A percentile compares a stretch with the other conserved stretches of the same genome.
Evolutionary conservation across 176 grass and related monocot genomes (phyloP).

Genomic region (Raddia distichophylla): DNA sequence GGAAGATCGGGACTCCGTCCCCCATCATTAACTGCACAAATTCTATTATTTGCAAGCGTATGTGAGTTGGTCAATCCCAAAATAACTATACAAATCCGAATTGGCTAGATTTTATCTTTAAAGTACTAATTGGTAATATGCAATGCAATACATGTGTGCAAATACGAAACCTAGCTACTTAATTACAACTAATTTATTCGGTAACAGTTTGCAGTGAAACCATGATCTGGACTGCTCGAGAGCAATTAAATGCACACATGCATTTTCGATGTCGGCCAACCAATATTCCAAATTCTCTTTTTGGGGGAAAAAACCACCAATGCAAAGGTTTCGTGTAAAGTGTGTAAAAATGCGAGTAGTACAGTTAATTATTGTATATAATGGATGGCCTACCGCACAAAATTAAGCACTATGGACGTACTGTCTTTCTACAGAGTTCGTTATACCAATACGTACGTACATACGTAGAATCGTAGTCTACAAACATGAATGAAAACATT

Average conservation of each 20-base stretch:
- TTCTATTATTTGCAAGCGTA: too few species aligned
- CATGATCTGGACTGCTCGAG: neutral
- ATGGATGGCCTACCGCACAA: neutral
- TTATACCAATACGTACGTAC: neutral
- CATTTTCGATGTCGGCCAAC: neutral
- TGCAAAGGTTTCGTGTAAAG: neutral
- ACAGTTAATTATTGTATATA: neutral
- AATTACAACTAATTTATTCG: too few species aligned
- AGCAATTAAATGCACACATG: neutral
- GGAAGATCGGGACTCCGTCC: too few species aligned
- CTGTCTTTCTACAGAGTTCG: neutral
- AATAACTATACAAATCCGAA: too few species aligned
- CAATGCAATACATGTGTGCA: too few species aligned
- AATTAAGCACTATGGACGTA: neutral
- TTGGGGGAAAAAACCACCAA: neutral
- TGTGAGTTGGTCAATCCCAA: too few species aligned
- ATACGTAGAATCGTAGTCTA: neutral
- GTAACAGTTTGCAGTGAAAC: too few species aligned
- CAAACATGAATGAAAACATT: slow-evolving; percentile 19
- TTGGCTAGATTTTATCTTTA: too few species aligned
- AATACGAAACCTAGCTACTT: too few species aligned
- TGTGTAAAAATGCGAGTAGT: neutral
- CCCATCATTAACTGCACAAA: too few species aligned
- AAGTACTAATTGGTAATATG: too few species aligned
- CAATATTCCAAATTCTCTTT: neutral